Conservation (phyloP, 1,139 yeast genomes). For the Saccharomyces hybrid region DNA sequence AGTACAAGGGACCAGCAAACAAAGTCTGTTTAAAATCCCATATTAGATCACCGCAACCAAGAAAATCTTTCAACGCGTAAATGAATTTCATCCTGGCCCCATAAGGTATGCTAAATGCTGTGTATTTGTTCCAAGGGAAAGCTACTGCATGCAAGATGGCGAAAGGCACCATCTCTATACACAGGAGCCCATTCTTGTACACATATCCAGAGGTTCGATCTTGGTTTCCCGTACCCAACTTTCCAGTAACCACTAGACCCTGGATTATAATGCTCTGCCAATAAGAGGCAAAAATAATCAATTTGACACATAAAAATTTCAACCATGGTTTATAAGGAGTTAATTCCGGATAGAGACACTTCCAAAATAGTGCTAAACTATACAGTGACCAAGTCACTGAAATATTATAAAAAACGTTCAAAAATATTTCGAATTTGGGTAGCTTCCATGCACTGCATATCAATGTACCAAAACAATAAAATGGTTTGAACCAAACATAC, state of each 20-base stretch:
- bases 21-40: slow-evolving; percentile 73
- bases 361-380: slow-evolving; percentile 88
- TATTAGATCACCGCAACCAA: slow-evolving; percentile 66
- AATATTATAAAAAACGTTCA: slow-evolving; percentile 61
- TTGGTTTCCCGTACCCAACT: slow-evolving; percentile 32
- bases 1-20: slow-evolving; percentile 51
- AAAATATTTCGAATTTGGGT: slow-evolving; percentile 25
- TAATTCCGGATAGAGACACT: slow-evolving; percentile 68
- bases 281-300: slow-evolving; percentile 89
- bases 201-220: slow-evolving; percentile 36
- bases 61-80: slow-evolving; percentile 67
- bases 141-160: slow-evolving; percentile 85
- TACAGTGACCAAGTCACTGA: slow-evolving; percentile 79
- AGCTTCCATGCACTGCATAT: slow-evolving; percentile 44
- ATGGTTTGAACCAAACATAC: slow-evolving; percentile 91
- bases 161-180: slow-evolving; percentile 79
- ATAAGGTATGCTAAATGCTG: slow-evolving; percentile 50
- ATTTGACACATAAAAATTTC: slow-evolving; percentile 85
- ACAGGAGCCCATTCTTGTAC: slow-evolving; percentile 72
- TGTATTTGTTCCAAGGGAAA: slow-evolving; percentile 70
- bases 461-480: slow-evolving; percentile 53
- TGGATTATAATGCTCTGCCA: slow-evolving; percentile 87
- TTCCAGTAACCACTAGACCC: slow-evolving; percentile 48
- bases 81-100: slow-evolving; percentile 55
- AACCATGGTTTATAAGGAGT: slow-evolving; percentile 82